These are phyloP conservation scores for Fusarium hostae DNA, from an alignment of 2,329 filamentous ascomycete species.

Conservation along the genomic window DNA sequence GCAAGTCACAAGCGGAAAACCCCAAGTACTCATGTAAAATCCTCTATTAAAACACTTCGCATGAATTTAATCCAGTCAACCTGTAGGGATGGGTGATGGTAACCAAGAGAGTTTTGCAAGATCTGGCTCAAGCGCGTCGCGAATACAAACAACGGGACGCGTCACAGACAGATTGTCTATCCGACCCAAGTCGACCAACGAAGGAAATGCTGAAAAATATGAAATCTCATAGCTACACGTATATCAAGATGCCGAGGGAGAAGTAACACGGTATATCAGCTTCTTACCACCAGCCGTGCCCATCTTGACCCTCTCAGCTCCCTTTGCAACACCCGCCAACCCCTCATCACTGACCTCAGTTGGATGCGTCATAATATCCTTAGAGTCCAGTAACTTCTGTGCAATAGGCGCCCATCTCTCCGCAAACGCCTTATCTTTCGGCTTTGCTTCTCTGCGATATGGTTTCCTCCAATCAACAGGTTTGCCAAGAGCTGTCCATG, in stretches of 20 bases:
- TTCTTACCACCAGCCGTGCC: slow-evolving; percentile 3
- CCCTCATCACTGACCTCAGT: slow-evolving; percentile 7
- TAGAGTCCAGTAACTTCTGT: neutral
- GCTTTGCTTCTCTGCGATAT: slow-evolving; percentile 4
- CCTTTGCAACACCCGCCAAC: neutral
- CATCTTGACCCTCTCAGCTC: neutral
- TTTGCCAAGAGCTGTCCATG: slow-evolving; percentile 29
- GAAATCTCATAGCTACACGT: rapidly evolving
- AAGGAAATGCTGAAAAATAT: neutral
- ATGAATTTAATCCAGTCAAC: neutral
- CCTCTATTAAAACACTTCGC: neutral
- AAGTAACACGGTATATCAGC: neutral
- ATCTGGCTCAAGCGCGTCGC: neutral
- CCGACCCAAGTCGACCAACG: too few species aligned
- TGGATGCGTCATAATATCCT: neutral
- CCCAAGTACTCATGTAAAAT: neutral
- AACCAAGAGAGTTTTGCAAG: too few species aligned
- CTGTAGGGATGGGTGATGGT: neutral
- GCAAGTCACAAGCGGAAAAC: neutral
- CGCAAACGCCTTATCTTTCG: neutral
- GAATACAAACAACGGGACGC: too few species aligned
- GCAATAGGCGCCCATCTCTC: slow-evolving; percentile 7
- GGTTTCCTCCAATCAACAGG: slow-evolving; percentile 22
- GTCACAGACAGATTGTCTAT: neutral
- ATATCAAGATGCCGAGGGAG: neutral